Conservation (phyloP, 2,329 filamentous ascomycete species). For the Byssoonygena ceratinophila region DNA sequence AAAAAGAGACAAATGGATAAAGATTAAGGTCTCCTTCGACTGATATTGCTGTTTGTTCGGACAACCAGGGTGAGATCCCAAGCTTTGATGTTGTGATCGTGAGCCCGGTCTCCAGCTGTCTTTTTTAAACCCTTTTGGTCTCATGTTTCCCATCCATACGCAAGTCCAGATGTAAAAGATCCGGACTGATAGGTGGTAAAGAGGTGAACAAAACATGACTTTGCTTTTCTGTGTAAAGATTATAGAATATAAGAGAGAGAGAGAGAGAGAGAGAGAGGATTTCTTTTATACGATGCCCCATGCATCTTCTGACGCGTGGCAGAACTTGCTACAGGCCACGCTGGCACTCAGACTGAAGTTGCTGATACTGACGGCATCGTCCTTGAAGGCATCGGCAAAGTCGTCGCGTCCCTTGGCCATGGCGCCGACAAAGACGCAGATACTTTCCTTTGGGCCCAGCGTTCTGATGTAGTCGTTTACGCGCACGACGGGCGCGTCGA, state of each 20-base stretch:
- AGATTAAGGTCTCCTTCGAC: not conserved
- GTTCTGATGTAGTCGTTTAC: slow-evolving; percentile 80
- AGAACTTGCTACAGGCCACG: slow-evolving; percentile 99
- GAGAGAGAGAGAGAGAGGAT: not conserved
- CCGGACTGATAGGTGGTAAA: slow-evolving; percentile 8
- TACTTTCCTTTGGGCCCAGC: slow-evolving; percentile 72
- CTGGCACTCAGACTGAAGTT: slow-evolving; percentile 95
- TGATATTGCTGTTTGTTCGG: not conserved
- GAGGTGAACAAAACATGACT: not conserved
- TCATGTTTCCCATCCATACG: slow-evolving; percentile 14
- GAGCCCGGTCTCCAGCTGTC: slow-evolving; percentile 9
- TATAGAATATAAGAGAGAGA: not conserved
- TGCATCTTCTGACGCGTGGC: slow-evolving; percentile 90
- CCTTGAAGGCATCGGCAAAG: slow-evolving; percentile 88
- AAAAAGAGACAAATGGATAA: slow-evolving; percentile 29
- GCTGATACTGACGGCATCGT: slow-evolving; percentile 96
- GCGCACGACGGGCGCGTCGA: slow-evolving; percentile 77
- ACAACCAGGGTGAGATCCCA: slow-evolving; percentile 25
- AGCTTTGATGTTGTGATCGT: slow-evolving; percentile 62
- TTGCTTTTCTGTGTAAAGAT: not conserved
- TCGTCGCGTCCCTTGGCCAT: slow-evolving; percentile 97
- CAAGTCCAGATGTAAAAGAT: slow-evolving; percentile 11
- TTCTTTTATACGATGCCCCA: slow-evolving; percentile 63
- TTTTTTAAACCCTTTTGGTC: slow-evolving; percentile 19
- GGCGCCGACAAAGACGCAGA: slow-evolving; percentile 94